Evolutionary conservation across 352 stramenopile species (phyloP).

Genomic region (Phytopythium kandeliae): DNA sequence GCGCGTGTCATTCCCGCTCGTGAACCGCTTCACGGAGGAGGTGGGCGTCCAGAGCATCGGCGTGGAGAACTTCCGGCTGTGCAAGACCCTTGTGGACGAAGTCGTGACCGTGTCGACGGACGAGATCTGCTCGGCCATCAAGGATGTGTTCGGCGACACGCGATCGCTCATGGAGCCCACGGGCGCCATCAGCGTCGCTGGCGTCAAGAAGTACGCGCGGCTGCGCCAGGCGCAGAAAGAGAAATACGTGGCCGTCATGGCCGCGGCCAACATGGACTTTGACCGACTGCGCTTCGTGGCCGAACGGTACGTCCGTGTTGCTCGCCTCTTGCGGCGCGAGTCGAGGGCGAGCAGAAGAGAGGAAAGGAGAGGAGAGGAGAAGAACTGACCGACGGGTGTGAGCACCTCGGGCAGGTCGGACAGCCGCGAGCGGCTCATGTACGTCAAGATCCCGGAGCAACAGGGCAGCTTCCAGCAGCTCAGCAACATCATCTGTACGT

Average conservation of each 20-base stretch:
- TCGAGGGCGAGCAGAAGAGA: too few species aligned
- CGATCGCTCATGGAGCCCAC: constrained; percentile 94
- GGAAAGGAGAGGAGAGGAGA: background rate
- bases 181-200: constrained; percentile 94
- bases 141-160: constrained; percentile 91
- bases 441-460: constrained; percentile 94
- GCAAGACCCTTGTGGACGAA: constrained; percentile 92
- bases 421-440: constrained; percentile 93
- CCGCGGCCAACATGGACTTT: constrained; percentile 99
- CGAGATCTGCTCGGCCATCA: constrained; percentile 93
- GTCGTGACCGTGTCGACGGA: constrained; percentile 97
- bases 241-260: constrained; percentile 94
- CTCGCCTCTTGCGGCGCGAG: too few species aligned
- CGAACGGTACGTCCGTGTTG: constrained; percentile 30
- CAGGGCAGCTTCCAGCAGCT: constrained; percentile 89
- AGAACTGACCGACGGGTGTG: too few species aligned
- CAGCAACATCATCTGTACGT: constrained; percentile 74
- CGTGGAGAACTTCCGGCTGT: constrained; percentile 94
- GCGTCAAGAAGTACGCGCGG: constrained; percentile 92
- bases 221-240: constrained; percentile 37
- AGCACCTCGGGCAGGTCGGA: constrained; percentile 69
- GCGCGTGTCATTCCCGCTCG: constrained; percentile 84
- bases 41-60: constrained; percentile 93
- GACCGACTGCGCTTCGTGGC: constrained; percentile 96
- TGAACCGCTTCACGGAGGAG: constrained; percentile 98